Conservation (phyloP, 169 alveolate species). For the Eimeria praecox region DNA sequence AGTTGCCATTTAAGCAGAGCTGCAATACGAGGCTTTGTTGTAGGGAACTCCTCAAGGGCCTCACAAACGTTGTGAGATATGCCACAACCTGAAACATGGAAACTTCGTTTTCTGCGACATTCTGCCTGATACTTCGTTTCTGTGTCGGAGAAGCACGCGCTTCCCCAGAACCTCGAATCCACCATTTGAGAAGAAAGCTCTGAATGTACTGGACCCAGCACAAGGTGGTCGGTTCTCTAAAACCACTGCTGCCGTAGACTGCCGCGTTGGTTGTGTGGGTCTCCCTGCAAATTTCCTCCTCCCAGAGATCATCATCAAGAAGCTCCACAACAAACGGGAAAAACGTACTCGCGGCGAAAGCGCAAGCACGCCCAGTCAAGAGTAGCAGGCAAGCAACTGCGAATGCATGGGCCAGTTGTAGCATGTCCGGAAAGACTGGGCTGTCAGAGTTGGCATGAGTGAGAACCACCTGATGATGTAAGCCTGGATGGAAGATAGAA, state of each 20-base stretch:
- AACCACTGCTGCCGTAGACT: neutral
- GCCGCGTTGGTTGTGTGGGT: neutral
- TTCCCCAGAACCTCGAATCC: slow-evolving; percentile 55
- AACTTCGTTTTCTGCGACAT: slow-evolving; percentile 11
- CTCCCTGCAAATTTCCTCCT: neutral
- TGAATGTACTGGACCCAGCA: slow-evolving; percentile 12
- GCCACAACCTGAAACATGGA: slow-evolving; percentile 54
- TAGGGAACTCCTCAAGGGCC: neutral
- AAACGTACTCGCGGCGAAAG: slow-evolving; percentile 3
- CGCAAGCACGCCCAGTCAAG: slow-evolving; percentile 49
- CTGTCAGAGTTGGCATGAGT: neutral
- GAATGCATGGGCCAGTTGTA: slow-evolving; percentile 58
- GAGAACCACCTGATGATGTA: neutral
- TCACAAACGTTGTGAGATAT: slow-evolving; percentile 14
- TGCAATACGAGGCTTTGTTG: slow-evolving; percentile 31
- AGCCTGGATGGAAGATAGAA: neutral
- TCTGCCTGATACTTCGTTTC: neutral
- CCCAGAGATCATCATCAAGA: slow-evolving; percentile 53
- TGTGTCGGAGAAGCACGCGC: neutral
- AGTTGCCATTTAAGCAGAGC: slow-evolving; percentile 42
- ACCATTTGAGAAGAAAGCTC: slow-evolving; percentile 28
- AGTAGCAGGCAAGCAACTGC: slow-evolving; percentile 68
- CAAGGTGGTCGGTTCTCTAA: neutral
- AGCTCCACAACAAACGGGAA: slow-evolving; percentile 59
- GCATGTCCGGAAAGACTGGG: slow-evolving; percentile 1